Percentiles rank a stretch among this genome's conserved stretches.
These are phyloP conservation scores for Lactifluus echinatus DNA, from an alignment of 768 basidiomycete genomes.

Conservation along the genomic window DNA sequence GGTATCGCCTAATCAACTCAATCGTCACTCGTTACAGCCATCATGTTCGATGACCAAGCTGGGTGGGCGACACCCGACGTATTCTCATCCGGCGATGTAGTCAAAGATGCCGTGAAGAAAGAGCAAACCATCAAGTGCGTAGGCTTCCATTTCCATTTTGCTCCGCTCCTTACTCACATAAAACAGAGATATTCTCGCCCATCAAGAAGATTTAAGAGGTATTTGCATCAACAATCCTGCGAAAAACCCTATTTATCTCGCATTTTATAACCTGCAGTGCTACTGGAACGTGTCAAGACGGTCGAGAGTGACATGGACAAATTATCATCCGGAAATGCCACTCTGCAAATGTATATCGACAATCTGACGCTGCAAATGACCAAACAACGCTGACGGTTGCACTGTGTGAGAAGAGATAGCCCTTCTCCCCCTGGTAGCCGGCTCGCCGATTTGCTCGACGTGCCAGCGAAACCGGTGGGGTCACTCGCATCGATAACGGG, in stretches of 20 bases:
- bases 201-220: conserved; percentile 74
- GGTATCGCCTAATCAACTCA: not conserved
- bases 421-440: not conserved
- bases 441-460: not conserved
- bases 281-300: conserved; percentile 55
- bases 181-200: conserved; percentile 61
- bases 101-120: conserved; percentile 70
- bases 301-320: conserved; percentile 79
- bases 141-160: not conserved
- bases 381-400: conserved; percentile 46
- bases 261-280: conserved; percentile 35
- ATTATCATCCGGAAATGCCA: conserved; percentile 68
- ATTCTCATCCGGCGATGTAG: conserved; percentile 46
- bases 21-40: not conserved
- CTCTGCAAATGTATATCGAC: conserved; percentile 83
- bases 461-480: no score
- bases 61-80: conserved; percentile 23
- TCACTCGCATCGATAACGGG: no score
- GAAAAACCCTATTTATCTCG: not conserved
- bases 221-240: conserved; percentile 8
- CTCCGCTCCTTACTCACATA: not conserved
- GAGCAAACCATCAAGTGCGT: conserved; percentile 71
- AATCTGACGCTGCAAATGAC: conserved; percentile 85
- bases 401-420: not conserved
- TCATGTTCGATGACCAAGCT: conserved; percentile 16